Evolutionary conservation across 164 flowering plant genomes (phyloP).

Genomic region (Umbellularia californica): DNA sequence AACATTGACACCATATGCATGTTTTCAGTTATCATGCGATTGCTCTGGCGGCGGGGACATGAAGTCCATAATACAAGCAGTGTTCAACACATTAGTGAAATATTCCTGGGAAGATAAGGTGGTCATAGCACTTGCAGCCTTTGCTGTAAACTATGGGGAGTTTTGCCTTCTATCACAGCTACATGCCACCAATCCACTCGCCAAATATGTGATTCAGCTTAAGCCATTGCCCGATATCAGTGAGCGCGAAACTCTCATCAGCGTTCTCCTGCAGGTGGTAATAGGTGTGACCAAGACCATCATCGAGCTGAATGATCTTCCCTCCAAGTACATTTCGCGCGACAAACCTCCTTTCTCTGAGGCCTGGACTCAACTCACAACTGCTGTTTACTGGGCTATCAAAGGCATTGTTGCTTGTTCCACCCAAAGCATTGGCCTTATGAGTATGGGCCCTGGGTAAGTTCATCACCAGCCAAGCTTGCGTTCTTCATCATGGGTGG

Average conservation of each 20-base stretch:
- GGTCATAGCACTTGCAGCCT: slow-evolving; percentile 40
- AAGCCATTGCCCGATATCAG: slow-evolving; percentile 48
- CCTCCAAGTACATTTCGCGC: slow-evolving; percentile 26
- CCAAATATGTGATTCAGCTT: slow-evolving; percentile 37
- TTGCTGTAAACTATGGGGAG: slow-evolving; percentile 43
- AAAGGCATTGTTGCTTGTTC: slow-evolving; percentile 41
- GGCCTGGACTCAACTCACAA: slow-evolving; percentile 36
- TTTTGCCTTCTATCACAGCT: slow-evolving; percentile 43
- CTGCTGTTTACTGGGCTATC: slow-evolving; percentile 52
- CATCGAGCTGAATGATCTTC: slow-evolving; percentile 42
- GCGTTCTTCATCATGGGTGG: too few relatives aligned
- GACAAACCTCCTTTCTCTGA: slow-evolving; percentile 29
- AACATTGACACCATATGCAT: not conserved
- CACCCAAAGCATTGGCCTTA: slow-evolving; percentile 32
- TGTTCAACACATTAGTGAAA: slow-evolving; percentile 41
- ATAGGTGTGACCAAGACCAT: slow-evolving; percentile 41
- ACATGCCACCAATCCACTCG: slow-evolving; percentile 30
- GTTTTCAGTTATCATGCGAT: slow-evolving; percentile 52
- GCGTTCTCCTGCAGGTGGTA: slow-evolving; percentile 29
- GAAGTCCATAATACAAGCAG: slow-evolving; percentile 37
- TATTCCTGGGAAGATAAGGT: slow-evolving; percentile 51
- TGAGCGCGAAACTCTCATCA: slow-evolving; percentile 38
- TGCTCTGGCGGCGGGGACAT: slow-evolving; percentile 58
- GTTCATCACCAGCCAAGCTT: not conserved
- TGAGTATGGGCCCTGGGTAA: slow-evolving; percentile 26